These are phyloP conservation scores for Sclerotinia trifoliorum DNA, from an alignment of 2,329 filamentous ascomycete species.

Conservation along the genomic window DNA sequence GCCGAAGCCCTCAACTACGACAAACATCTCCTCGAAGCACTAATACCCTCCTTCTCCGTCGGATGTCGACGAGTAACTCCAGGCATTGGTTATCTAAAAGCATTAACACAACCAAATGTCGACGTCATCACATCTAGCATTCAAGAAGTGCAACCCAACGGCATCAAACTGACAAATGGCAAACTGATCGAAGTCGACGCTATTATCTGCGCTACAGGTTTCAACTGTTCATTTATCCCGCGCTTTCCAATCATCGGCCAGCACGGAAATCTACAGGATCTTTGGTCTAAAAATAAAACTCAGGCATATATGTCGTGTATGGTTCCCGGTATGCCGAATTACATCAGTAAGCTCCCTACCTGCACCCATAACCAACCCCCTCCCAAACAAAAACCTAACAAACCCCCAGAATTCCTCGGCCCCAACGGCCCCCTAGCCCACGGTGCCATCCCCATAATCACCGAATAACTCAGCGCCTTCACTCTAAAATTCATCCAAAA, in stretches of 20 bases:
- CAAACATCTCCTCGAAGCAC: slow-evolving; percentile 49
- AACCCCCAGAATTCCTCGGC: slow-evolving; percentile 33
- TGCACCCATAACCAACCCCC: too few species aligned
- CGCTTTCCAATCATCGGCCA: slow-evolving; percentile 34
- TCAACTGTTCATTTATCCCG: slow-evolving; percentile 36
- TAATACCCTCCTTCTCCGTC: slow-evolving; percentile 44
- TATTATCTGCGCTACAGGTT: slow-evolving; percentile 43
- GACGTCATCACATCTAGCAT: slow-evolving; percentile 51
- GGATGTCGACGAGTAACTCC: slow-evolving; percentile 46
- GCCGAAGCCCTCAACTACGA: slow-evolving; percentile 48
- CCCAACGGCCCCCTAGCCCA: slow-evolving; percentile 39
- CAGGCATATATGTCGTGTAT: slow-evolving; percentile 40
- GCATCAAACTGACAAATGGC: slow-evolving; percentile 45
- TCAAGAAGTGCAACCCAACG: slow-evolving; percentile 45
- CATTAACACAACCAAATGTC: slow-evolving; percentile 50
- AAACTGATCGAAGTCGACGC: slow-evolving; percentile 39
- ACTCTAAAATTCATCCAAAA: slow-evolving; percentile 48
- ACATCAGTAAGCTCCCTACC: slow-evolving; percentile 24
- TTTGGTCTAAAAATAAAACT: slow-evolving; percentile 36
- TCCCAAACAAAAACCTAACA: too few species aligned
- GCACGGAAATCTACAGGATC: slow-evolving; percentile 25
- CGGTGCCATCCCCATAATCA: slow-evolving; percentile 41
- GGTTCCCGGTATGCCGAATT: slow-evolving; percentile 34
- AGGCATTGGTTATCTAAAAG: slow-evolving; percentile 47
- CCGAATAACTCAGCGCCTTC: slow-evolving; percentile 50